These are phyloP conservation scores for Penicillium malachiteum DNA, from an alignment of 495 filamentous ascomycete genomes.

Conservation along the genomic window DNA sequence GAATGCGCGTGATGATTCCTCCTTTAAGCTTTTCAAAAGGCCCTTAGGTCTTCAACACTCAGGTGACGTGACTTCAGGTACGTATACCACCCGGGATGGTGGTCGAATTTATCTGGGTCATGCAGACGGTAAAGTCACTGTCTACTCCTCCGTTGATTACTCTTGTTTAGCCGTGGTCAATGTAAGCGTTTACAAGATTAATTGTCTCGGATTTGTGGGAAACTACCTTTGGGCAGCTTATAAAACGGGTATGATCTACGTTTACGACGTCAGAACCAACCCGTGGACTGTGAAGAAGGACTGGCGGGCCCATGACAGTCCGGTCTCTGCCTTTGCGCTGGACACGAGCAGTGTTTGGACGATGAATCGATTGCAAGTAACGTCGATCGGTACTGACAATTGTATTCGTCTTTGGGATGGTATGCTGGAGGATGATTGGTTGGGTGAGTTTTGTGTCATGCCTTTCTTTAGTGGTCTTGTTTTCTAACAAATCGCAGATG, in stretches of 20 bases:
- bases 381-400: conserved; percentile 88
- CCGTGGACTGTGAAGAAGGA: conserved; percentile 93
- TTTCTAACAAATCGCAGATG: conserved; percentile 52
- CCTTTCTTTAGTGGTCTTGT: not conserved
- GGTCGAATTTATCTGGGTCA: conserved; percentile 90
- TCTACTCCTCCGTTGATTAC: conserved; percentile 77
- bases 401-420: conserved; percentile 88
- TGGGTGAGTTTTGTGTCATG: conserved; percentile 52
- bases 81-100: conserved; percentile 69
- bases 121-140: conserved; percentile 86
- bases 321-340: conserved; percentile 71
- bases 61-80: conserved; percentile 86
- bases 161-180: conserved; percentile 73
- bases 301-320: conserved; percentile 85
- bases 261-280: conserved; percentile 78
- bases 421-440: conserved; percentile 88
- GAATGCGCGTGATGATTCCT: conserved; percentile 58
- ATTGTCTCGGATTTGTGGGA: conserved; percentile 78
- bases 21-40: conserved; percentile 69
- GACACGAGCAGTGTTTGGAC: conserved; percentile 85
- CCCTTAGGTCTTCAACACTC: conserved; percentile 65
- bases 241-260: conserved; percentile 91
- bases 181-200: conserved; percentile 94
- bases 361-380: conserved; percentile 79
- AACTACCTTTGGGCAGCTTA: conserved; percentile 90